Base-by-base conservation (phyloP, 2,329 filamentous ascomycete genomes). In the Basipetospora chlamydospora region DNA sequence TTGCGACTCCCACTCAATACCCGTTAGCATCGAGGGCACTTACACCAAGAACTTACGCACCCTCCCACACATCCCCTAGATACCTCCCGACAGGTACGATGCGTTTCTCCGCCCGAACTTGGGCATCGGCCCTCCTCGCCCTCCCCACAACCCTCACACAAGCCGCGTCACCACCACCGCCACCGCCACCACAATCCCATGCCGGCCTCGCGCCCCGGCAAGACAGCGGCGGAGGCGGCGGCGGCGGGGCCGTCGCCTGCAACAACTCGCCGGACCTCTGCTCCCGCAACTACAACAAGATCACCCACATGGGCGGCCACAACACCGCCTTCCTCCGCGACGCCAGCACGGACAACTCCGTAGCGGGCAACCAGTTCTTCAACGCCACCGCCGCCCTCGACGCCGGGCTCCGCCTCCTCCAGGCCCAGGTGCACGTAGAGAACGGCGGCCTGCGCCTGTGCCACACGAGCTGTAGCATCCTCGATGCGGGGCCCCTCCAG, bases 221-320 rank as follows among this genome's bases (percentile, higher is more conserved):
- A 38, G 49, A 48, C n/a, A n/a, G n/a, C n/a, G n/a, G n/a, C n/a
- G n/a, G n/a, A n/a, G n/a, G n/a, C n/a, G n/a, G n/a, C n/a, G n/a
- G n/a, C n/a, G n/a, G n/a, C 12, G 43, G 35, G 23, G 31, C 44
- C 10, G 41, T 40, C 17, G 73, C 76, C 22, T 90, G 84, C 69
- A 90, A 90, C 60, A 88, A 88, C 63, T 85, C 80, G 1, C 80
- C 81, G 0, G 60, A 66, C 29, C 69, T 90, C 28, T 90, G 84
- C 63, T 62, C 59, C 42, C 73, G 72, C 43, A 59, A 70, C 13
- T 90, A 90, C 61, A 77, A 74, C 58, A 73, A 80, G 45, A 70
- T 90, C 46, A 87, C 82, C 3, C 70, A 87, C 53, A 71, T 88
- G 49, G 81, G 81, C 16, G 80, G 79, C 13, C 82, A 87, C 58